Conservation (phyloP, 2,329 filamentous ascomycete species). For the Bisporella sp. region DNA sequence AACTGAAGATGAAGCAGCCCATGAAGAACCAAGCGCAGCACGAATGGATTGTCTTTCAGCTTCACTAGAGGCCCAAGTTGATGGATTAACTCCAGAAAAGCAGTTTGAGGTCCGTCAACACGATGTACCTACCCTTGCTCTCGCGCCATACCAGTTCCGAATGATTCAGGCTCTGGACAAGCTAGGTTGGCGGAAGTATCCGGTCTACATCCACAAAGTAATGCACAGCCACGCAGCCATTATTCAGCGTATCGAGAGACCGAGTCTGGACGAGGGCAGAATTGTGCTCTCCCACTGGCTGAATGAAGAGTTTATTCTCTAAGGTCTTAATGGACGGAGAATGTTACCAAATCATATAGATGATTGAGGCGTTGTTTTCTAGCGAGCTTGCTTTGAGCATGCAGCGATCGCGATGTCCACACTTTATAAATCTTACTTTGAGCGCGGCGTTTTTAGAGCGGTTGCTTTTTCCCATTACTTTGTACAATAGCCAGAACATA, state of each 20-base stretch:
- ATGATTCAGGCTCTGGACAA: slow-evolving; percentile 74
- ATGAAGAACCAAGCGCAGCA: slow-evolving; percentile 19
- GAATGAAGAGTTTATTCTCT: slow-evolving; percentile 56
- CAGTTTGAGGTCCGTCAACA: slow-evolving; percentile 3
- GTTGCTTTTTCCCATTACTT: no score
- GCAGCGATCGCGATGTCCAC: no score
- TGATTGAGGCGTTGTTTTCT: no score
- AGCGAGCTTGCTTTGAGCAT: no score
- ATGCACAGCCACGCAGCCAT: slow-evolving; percentile 87
- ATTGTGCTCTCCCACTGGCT: slow-evolving; percentile 78
- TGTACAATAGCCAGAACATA: no score
- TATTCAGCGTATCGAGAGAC: slow-evolving; percentile 66
- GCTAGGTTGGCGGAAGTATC: slow-evolving; percentile 58
- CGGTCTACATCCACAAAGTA: slow-evolving; percentile 68
- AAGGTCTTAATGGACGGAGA: background rate
- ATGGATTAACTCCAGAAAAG: slow-evolving; percentile 14
- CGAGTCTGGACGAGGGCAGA: slow-evolving; percentile 66
- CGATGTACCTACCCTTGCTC: slow-evolving; percentile 60
- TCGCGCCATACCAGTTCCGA: slow-evolving; percentile 73
- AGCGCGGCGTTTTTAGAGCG: no score
- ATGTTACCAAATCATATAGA: no score
- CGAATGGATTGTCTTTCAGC: slow-evolving; percentile 4
- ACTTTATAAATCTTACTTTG: background rate
- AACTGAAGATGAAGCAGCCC: slow-evolving; percentile 38
- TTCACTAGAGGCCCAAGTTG: slow-evolving; percentile 2